Evolutionary conservation across 2,329 filamentous ascomycete species (phyloP).

Genomic region (Penicillium palitans): DNA sequence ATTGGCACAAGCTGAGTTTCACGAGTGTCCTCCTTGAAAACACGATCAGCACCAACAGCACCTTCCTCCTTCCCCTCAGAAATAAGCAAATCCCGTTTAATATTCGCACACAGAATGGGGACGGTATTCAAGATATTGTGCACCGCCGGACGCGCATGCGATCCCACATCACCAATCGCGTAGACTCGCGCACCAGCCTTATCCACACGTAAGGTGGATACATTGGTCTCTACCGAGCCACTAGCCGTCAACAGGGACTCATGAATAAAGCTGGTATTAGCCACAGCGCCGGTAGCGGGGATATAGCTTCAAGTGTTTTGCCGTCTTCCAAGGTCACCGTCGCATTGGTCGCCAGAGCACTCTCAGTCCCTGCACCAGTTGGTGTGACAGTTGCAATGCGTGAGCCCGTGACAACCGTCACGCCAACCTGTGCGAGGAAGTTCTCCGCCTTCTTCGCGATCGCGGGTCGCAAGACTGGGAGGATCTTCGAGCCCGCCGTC

Average conservation of each 20-base stretch:
- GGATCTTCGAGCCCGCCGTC: slow-evolving; percentile 38
- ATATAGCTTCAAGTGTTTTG: slow-evolving; percentile 48
- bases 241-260: slow-evolving; percentile 33
- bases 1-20: slow-evolving; percentile 53
- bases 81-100: slow-evolving; percentile 50
- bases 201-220: slow-evolving; percentile 41
- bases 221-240: slow-evolving; percentile 40
- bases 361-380: slow-evolving; percentile 28
- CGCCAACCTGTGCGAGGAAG: slow-evolving; percentile 48
- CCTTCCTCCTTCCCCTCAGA: slow-evolving; percentile 26
- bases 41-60: slow-evolving; percentile 23
- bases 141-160: slow-evolving; percentile 44
- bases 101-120: slow-evolving; percentile 49
- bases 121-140: slow-evolving; percentile 46
- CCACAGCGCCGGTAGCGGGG: slow-evolving; percentile 45
- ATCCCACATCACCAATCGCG: slow-evolving; percentile 50
- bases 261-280: slow-evolving; percentile 47
- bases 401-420: slow-evolving; percentile 47
- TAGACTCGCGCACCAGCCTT: slow-evolving; percentile 45
- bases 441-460: slow-evolving; percentile 40
- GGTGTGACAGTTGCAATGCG: slow-evolving; percentile 40
- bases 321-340: slow-evolving; percentile 46
- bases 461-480: slow-evolving; percentile 42
- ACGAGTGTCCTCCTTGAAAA: slow-evolving; percentile 46
- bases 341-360: slow-evolving; percentile 28